Evolutionary conservation across 495 filamentous ascomycete species (phyloP).

Genomic region (Geopyxis carbonaria): DNA sequence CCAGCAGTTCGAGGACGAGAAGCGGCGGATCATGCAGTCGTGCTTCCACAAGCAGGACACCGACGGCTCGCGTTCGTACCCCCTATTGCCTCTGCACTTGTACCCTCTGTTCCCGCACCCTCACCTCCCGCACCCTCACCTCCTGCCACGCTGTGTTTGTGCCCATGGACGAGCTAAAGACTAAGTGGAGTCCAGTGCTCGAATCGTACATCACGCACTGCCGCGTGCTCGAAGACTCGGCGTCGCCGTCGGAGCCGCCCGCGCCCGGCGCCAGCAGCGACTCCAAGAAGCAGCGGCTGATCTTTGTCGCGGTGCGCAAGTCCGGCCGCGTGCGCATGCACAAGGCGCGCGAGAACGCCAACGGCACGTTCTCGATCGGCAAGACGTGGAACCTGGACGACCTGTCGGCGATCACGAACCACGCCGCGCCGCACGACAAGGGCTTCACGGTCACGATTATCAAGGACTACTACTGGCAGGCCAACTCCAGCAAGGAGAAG

Average conservation of each 20-base stretch:
- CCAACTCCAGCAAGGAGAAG: constrained; percentile 80
- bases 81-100: constrained; percentile 14
- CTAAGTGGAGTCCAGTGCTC: constrained; percentile 42
- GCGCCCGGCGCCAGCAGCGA: constrained; percentile 44
- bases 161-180: background rate
- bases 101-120: constrained; percentile 13
- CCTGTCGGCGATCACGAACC: constrained; percentile 62
- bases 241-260: constrained; percentile 72
- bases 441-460: constrained; percentile 81
- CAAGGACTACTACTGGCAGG: constrained; percentile 96
- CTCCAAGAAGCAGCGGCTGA: constrained; percentile 74
- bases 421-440: constrained; percentile 42
- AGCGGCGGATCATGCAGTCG: constrained; percentile 75
- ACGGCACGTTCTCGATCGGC: constrained; percentile 88
- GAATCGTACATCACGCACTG: constrained; percentile 99
- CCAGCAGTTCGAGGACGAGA: constrained; percentile 89
- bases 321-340: constrained; percentile 88
- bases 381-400: constrained; percentile 97
- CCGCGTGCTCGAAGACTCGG: constrained; percentile 65
- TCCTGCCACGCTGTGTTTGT: constrained; percentile 5
- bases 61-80: constrained; percentile 5
- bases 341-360: constrained; percentile 87
- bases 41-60: constrained; percentile 74
- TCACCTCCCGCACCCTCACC: constrained; percentile 6
- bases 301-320: constrained; percentile 80